phyloP scores from a whole-genome alignment of 108 stramenopile species.

The Conticribra weissflogii region DNA sequence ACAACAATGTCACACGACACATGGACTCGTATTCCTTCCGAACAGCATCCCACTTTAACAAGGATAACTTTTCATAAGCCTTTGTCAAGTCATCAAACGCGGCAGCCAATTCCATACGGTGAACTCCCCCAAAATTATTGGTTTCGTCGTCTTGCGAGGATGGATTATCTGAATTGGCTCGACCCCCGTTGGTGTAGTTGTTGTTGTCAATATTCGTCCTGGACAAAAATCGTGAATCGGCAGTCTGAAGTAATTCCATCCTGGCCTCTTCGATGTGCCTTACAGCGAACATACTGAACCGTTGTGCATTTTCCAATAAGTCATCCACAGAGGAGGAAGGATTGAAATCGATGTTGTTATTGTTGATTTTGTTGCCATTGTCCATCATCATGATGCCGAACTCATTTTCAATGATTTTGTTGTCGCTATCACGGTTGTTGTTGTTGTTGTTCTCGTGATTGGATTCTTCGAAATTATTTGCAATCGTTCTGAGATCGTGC shows the following conservation, averaged over 20 bases:
- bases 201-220: not conserved
- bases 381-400: not conserved
- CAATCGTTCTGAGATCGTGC: too few relatives aligned
- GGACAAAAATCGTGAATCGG: not conserved
- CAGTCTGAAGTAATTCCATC: constrained; percentile 5
- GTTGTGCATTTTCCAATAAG: constrained; percentile 23
- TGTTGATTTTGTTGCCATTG: not conserved
- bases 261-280: constrained; percentile 32
- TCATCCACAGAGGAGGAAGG: not conserved
- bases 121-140: constrained; percentile 3
- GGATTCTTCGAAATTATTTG: too few relatives aligned
- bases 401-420: too few relatives aligned
- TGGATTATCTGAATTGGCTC: too few relatives aligned
- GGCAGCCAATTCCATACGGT: not conserved
- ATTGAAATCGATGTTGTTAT: not conserved
- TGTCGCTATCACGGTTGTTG: too few relatives aligned
- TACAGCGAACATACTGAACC: constrained; percentile 28
- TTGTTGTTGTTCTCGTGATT: too few relatives aligned
- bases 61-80: constrained; percentile 30
- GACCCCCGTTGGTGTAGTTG: not conserved
- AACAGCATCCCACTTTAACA: constrained; percentile 35
- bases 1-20: constrained; percentile 2
- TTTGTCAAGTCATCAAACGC: constrained; percentile 29
- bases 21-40: constrained; percentile 24
- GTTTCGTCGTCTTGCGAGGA: not conserved